Evolutionary conservation across 2,329 filamentous ascomycete species (phyloP), one percentile per base, ranked within the genome.

Genomic region (Tolypocladium endophyticum): DNA sequence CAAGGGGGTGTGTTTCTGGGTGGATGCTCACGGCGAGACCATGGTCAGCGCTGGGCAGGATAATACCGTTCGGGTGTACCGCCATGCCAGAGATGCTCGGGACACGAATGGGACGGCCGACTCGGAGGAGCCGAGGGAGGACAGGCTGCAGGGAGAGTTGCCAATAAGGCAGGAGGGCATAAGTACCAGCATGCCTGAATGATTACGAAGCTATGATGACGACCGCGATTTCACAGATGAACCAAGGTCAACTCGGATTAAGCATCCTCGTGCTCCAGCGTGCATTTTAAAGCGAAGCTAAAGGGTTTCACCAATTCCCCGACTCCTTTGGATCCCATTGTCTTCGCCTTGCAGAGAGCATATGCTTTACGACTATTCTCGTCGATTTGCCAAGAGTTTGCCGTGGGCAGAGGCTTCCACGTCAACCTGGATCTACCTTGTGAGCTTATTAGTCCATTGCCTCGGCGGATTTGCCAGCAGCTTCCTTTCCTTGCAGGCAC

Each of bases 1-100:
- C 43, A 71, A 78, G 39, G 82, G 81, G 25, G 82, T 86, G 35
- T 85, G 84, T 62, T 86, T 87, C 68, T 87, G 85, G 82, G 85
- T 87, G 33, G 85, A 88, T 63, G 78, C 84, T 4, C 72, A 80
- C 63, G 79, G 79, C 23, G 76, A 79, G 58, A 79, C 77, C 18
- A 81, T 86, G 79, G 82, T 79, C 33, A 85, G 79, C 63, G 79
- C 78, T 14, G 83, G 83, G 1, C 77, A 84, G 70, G 83, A 86
- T 62, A 73, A 77, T 59, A 74, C 73, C 38, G 77, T 85, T 50
- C 75, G 77, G 52, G 76, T 85, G 16, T 84, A 80, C 64, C 73
- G 74, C 59, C 70, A 76, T 56, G 62, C 60, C 12, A 61, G 61
- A 45, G 57, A 65, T 47, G 60, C 56, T 47, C 59, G 33, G 16